Base-by-base conservation (phyloP, 176 grass and related monocot species). In the Aegilops sharonensis region DNA sequence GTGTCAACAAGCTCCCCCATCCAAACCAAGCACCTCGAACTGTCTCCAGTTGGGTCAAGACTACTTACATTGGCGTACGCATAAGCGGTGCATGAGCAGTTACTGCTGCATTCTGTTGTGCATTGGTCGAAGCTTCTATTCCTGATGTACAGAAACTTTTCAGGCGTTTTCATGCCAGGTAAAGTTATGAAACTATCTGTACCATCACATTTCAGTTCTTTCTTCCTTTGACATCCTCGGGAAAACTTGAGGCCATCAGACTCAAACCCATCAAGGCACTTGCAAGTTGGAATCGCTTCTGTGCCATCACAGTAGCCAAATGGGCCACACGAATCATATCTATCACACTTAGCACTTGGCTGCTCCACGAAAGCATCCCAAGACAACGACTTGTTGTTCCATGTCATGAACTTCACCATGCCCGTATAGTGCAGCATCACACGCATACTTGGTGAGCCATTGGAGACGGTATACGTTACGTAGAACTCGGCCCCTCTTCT, bases 1-100 rank as follows among this genome's bases (percentile, higher is more conserved):
- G 30, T 72, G 75, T 95, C 89, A 8, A 83, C 27, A 72, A 95
- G 88, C 15, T 90, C 85, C 65, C 81, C 68, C 7, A 45, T 50
- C 94, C 91, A 95, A 66, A 93, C 31, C 8, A 95, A 82, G 77
- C 94, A 95, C n/a, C 87, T 88, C 0, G 91, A 75, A 52, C 66
- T 32, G 39, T 50, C 47, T 52, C 48, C 48, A 52, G 5, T 52
- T 52, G 47, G 0, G 25, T 91, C 86, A 0, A 0, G 11, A 1
- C 21, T 15, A 3, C 43, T 34, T 1, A 47, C 20, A 5, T 11
- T 85, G 13, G 68, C 35, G 36, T 89, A 89, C 5, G 94, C 87
- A 63, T 95, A 93, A 1, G 81, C 93, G 18, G 54, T 45, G 29
- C 91, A 95, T 1, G 86, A 92, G 78, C 93, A 95, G 64, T 85